Evolutionary conservation across 2,329 filamentous ascomycete genomes (phyloP).

Genomic region (Cadophora sp.): DNA sequence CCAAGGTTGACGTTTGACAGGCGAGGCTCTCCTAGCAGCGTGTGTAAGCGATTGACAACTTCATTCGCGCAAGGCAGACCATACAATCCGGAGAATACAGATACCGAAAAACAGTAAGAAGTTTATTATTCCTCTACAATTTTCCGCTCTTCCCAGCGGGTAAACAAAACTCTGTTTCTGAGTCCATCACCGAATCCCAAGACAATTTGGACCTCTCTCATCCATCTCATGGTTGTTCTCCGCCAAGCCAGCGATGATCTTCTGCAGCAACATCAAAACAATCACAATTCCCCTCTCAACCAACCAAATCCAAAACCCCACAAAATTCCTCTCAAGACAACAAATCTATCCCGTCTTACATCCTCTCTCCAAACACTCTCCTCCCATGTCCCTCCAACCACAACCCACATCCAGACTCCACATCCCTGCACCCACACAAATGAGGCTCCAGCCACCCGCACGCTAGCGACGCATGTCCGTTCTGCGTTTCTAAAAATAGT

Average conservation of each 20-base stretch:
- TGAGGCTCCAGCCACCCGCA: constrained; percentile 32
- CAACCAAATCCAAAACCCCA: not conserved
- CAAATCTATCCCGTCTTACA: not conserved
- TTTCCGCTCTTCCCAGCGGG: not conserved
- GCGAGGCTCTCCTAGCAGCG: not conserved
- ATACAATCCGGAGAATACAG: not conserved
- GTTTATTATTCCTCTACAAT: not conserved
- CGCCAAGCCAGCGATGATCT: not conserved
- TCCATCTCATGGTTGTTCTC: not conserved
- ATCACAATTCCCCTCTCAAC: not conserved
- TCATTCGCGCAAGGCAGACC: constrained; percentile 11
- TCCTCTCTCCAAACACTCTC: not conserved
- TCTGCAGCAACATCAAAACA: constrained; percentile 4
- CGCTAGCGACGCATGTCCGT: constrained; percentile 11
- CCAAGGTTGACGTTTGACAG: not conserved
- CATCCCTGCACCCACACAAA: constrained; percentile 6
- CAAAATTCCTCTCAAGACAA: no score
- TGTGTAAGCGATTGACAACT: constrained; percentile 13
- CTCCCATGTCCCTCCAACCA: not conserved
- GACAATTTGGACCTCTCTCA: not conserved
- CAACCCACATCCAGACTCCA: not conserved
- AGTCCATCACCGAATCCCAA: not conserved
- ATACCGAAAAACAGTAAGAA: not conserved
- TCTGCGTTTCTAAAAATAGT: constrained; percentile 10
- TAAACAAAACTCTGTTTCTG: not conserved